phyloP scores from a whole-genome alignment of 176 grass and related monocot species.

The Aegilops umbellulata region DNA sequence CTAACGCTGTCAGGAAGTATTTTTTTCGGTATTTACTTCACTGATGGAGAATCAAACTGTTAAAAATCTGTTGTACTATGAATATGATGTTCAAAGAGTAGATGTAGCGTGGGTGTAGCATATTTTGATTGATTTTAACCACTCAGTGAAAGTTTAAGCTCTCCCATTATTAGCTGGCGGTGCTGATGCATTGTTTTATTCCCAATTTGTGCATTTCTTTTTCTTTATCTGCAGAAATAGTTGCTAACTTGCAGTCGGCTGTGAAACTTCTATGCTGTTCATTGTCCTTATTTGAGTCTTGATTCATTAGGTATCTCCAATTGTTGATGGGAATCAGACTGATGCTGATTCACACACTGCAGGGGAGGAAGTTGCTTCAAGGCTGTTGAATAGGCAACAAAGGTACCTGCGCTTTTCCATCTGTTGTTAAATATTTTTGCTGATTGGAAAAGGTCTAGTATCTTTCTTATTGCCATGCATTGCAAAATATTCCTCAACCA shows the following conservation, averaged over 20 bases:
- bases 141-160: background rate
- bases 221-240: background rate
- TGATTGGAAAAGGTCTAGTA: background rate
- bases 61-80: background rate
- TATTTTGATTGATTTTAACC: slow-evolving; percentile 3
- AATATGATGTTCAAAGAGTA: background rate
- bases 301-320: slow-evolving; percentile 64
- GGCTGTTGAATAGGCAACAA: slow-evolving; percentile 56
- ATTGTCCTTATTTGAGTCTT: slow-evolving; percentile 61
- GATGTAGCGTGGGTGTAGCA: background rate
- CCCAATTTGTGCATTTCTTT: background rate
- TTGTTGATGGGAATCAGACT: slow-evolving; percentile 68
- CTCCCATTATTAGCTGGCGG: background rate
- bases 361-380: slow-evolving; percentile 71
- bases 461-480: background rate
- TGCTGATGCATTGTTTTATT: background rate
- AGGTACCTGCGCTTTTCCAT: slow-evolving; percentile 52
- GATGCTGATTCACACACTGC: slow-evolving; percentile 60
- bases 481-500: slow-evolving; percentile 3
- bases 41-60: background rate
- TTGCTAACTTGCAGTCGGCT: background rate
- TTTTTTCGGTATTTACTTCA: background rate
- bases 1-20: too few relatives aligned
- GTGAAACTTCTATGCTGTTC: slow-evolving; percentile 5
- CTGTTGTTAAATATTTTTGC: slow-evolving; percentile 4